Base-by-base conservation (phyloP, 371 early-diverging fungal species). In the Capniomyces stellatus region DNA sequence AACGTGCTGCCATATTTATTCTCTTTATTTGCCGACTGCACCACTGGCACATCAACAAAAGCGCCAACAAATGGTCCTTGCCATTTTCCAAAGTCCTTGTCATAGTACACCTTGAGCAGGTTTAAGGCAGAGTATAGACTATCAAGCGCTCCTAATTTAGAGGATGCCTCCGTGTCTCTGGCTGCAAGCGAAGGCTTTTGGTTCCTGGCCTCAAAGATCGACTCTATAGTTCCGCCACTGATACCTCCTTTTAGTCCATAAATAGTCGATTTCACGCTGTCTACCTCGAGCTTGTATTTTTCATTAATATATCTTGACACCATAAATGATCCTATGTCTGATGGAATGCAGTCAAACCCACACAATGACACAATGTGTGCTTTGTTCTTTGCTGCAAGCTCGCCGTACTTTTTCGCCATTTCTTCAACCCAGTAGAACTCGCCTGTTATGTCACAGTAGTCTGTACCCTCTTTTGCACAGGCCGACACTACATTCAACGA, bases 391-490 rank as follows among this genome's bases (percentile, higher is more conserved):
- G 63, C 57, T 0, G 94, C 92, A 49, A 74, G 56, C 1, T 82
- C 71, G 54, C 83, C 73, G 58, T 81, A 83, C 51, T 74, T 67
- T 43, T 76, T 67, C 55, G 83, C 77, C 54, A 86, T 77, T 1
- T 74, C 52, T 47, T 75, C 70, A 10, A 86, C 75, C 72, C 87
- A 89, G 3, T 63, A 62, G 19, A 76, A 66, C 62, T 94, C 94
- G 25, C 92, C 95, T 18, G 91, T 87, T 13, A 82, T 83, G 60
- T 97, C 97, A 24, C 91, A 73, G 55, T 97, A 97, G 63, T 97
- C 83, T 0, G 92, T 88, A 4, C 67, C 68, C 22, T 76, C 73
- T 15, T 78, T 70, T 28, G 93, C 77, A 56, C 92, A 91, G 1
- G 90, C 78, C 21, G 81, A 81, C 6, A 94, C 83, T 4, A 89